Conservation (phyloP, 495 filamentous ascomycete genomes). For the Podospora tetraspora region DNA sequence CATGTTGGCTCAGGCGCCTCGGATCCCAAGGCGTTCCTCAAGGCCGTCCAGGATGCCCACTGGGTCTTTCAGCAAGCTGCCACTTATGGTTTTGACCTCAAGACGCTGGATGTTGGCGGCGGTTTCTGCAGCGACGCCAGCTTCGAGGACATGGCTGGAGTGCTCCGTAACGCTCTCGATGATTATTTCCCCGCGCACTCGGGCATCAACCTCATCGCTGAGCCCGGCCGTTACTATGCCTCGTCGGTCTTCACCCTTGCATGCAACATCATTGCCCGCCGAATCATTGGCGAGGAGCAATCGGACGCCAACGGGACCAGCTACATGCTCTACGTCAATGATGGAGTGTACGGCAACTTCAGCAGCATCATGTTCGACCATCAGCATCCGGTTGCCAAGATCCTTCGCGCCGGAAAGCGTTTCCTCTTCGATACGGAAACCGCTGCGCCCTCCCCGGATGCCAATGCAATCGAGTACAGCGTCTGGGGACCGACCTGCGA, state of each 20-base stretch:
- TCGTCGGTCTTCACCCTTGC: slow-evolving; percentile 89
- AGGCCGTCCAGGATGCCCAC: slow-evolving; percentile 84
- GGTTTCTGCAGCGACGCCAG: slow-evolving; percentile 75
- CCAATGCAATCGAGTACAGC: slow-evolving; percentile 62
- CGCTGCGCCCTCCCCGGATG: slow-evolving; percentile 32
- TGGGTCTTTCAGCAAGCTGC: slow-evolving; percentile 83
- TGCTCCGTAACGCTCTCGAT: slow-evolving; percentile 75
- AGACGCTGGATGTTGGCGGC: slow-evolving; percentile 89
- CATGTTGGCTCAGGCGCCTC: slow-evolving; percentile 95
- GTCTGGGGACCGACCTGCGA: slow-evolving; percentile 99
- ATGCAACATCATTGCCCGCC: slow-evolving; percentile 91
- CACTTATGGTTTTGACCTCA: slow-evolving; percentile 69
- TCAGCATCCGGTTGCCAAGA: slow-evolving; percentile 79
- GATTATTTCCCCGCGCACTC: slow-evolving; percentile 72
- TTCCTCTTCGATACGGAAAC: slow-evolving; percentile 44
- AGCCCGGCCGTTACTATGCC: slow-evolving; percentile 94
- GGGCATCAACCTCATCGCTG: slow-evolving; percentile 79
- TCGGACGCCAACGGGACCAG: slow-evolving; percentile 47
- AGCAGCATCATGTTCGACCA: slow-evolving; percentile 99
- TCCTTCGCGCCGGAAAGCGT: slow-evolving; percentile 59
- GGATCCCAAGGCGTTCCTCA: slow-evolving; percentile 80
- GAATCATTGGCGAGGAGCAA: slow-evolving; percentile 56
- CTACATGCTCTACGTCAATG: slow-evolving; percentile 96
- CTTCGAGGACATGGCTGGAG: slow-evolving; percentile 83
- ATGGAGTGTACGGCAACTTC: slow-evolving; percentile 97